phyloP scores from a whole-genome alignment of 306 rosid species.

The Prunus persica region DNA sequence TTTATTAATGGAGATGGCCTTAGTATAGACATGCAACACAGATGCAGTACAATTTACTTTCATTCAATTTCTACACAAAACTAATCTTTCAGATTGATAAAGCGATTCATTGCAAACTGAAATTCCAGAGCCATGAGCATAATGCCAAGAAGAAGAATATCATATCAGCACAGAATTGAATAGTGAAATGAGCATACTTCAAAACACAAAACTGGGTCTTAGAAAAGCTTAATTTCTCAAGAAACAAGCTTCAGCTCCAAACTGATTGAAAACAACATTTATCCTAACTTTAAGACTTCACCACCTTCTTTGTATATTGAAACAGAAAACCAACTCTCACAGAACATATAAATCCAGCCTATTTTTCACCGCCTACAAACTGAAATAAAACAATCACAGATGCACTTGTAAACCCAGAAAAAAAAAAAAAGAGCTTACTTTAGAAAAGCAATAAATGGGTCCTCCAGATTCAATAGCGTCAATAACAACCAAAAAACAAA shows the following conservation, averaged over 20 bases:
- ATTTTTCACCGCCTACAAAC: neutral
- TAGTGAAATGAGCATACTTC: neutral
- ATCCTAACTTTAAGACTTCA: neutral
- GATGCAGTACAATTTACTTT: neutral
- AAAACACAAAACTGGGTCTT: neutral
- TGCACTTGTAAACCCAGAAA: neutral
- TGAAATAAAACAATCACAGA: neutral
- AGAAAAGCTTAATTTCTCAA: neutral
- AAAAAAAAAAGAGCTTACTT: neutral
- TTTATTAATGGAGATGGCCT: too few species aligned
- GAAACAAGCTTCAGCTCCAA: neutral
- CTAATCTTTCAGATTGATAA: neutral
- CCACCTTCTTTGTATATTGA: neutral
- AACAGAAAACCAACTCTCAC: neutral
- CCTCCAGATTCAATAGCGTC: neutral
- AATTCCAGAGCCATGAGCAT: neutral
- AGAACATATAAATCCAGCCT: neutral
- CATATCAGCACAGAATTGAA: neutral
- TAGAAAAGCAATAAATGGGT: neutral
- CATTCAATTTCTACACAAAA: neutral
- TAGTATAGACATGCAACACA: too few species aligned
- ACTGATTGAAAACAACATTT: neutral
- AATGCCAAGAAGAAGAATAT: neutral
- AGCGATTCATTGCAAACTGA: neutral
- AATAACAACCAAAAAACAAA: neutral